Evolutionary conservation across 768 basidiomycete species (phyloP).

Genomic region (Fistulinella prunicolor): DNA sequence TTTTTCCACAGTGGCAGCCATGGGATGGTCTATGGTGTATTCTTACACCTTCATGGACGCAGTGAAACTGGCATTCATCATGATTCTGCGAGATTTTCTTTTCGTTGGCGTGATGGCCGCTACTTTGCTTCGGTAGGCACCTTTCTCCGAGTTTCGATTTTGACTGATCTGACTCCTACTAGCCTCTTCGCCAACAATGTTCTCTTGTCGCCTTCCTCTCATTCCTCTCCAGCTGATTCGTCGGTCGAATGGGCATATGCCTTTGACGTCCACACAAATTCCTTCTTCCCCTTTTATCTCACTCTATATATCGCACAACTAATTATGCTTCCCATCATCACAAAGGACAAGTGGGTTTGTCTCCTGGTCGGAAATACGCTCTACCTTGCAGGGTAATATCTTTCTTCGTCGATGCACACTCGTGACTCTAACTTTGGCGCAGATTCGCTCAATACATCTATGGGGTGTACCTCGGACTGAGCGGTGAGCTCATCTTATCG

Average conservation of each 20-base stretch:
- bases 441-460: constrained; percentile 91
- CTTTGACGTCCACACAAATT: constrained; percentile 95
- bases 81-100: constrained; percentile 89
- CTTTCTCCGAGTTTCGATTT: constrained; percentile 2
- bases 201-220: constrained; percentile 68
- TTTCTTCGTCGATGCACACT: background rate
- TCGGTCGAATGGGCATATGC: constrained; percentile 91
- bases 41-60: constrained; percentile 54
- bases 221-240: constrained; percentile 66
- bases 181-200: constrained; percentile 73
- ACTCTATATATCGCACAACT: constrained; percentile 88
- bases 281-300: constrained; percentile 93
- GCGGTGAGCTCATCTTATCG: constrained; percentile 45
- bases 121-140: constrained; percentile 65
- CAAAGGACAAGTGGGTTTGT: constrained; percentile 90
- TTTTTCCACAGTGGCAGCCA: constrained; percentile 60
- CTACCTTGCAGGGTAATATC: constrained; percentile 68
- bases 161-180: constrained; percentile 14
- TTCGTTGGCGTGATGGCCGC: constrained; percentile 71
- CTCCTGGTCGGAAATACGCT: constrained; percentile 86
- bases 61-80: constrained; percentile 65
- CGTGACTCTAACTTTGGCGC: constrained; percentile 7
- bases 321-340: constrained; percentile 78
- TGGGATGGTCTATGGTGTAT: constrained; percentile 87
- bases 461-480: constrained; percentile 84